Percentiles rank a stretch among this genome's conserved stretches.
phyloP scores from a whole-genome alignment of 1,284 basidiomycete genomes.

The Naganishia albida region DNA sequence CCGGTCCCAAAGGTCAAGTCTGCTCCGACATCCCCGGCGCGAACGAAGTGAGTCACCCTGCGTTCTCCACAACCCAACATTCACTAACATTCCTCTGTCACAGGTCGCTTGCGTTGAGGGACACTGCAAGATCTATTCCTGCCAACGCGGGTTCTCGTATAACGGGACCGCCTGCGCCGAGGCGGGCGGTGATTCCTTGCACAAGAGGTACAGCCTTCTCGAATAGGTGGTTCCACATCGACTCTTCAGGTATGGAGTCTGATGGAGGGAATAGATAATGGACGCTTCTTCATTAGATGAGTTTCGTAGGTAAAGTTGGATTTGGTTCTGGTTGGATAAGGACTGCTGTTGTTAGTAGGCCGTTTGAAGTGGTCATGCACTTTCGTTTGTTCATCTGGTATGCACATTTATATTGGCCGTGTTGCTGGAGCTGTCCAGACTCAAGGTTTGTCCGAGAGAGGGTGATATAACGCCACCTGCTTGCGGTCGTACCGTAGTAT shows the following conservation, averaged over 20 bases:
- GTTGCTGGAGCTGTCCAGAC: no score
- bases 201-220: slow-evolving; percentile 15
- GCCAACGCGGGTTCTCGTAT: slow-evolving; percentile 20
- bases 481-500: no score
- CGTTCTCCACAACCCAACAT: no score
- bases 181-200: neutral
- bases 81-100: neutral
- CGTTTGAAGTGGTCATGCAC: neutral
- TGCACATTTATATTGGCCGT: neutral
- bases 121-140: slow-evolving; percentile 19
- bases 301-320: neutral
- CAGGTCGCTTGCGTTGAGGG: slow-evolving; percentile 22
- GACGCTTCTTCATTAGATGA: neutral
- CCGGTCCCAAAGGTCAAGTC: slow-evolving; percentile 6
- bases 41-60: slow-evolving; percentile 7
- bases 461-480: no score
- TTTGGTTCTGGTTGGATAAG: no score
- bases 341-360: neutral
- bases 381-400: slow-evolving; percentile 7
- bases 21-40: slow-evolving; percentile 20
- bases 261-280: neutral
- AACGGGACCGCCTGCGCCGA: slow-evolving; percentile 17
- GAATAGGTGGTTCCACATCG: neutral
- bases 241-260: neutral
- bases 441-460: no score